A percentile compares a stretch with the other conserved stretches of the same genome.
phyloP scores from a whole-genome alignment of 177 flowering plant species.

The Telopea speciosissima region DNA sequence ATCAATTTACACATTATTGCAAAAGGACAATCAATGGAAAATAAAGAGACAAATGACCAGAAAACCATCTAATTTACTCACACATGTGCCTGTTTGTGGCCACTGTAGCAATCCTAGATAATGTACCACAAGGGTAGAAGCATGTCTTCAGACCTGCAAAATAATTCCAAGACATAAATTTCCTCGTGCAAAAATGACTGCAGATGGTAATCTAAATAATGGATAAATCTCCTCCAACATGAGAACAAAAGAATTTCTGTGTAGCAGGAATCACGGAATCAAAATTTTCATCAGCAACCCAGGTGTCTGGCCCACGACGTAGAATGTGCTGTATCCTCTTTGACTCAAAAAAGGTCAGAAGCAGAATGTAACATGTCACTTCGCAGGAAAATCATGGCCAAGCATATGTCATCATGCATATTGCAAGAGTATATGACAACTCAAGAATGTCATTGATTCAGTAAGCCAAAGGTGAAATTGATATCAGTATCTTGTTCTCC shows the following conservation, averaged over 20 bases:
- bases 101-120: conserved; percentile 76
- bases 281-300: background rate
- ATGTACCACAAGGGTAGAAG: conserved; percentile 89
- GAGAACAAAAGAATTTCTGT: background rate
- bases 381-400: background rate
- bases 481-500: no score
- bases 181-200: no score
- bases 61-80: conserved; percentile 30
- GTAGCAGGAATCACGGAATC: background rate
- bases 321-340: background rate
- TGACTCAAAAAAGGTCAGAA: background rate
- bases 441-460: no score
- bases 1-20: background rate
- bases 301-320: background rate
- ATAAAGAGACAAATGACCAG: background rate
- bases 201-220: background rate
- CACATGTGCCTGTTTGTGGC: conserved; percentile 66
- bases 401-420: background rate
- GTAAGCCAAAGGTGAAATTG: background rate
- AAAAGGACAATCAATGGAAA: background rate
- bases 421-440: background rate
- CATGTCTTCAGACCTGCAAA: conserved; percentile 74
- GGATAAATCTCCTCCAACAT: background rate
- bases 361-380: no score
- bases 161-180: background rate